Evolutionary conservation across 1,284 basidiomycete genomes (phyloP).

Genomic region (Porogramme epimiltina): DNA sequence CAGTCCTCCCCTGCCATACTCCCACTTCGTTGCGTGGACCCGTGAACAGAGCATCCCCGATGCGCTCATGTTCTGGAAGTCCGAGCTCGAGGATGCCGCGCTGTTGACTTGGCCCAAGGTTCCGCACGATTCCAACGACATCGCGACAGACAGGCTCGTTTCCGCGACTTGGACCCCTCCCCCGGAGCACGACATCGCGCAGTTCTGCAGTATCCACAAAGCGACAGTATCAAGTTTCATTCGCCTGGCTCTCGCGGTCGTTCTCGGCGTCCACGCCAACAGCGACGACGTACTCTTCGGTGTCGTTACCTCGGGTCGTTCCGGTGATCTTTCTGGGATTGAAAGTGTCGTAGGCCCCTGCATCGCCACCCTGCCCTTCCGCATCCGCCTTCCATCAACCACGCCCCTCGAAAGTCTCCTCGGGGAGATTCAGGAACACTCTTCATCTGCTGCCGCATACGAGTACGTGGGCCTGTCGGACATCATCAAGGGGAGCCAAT

Average conservation of each 20-base stretch:
- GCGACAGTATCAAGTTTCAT: background rate
- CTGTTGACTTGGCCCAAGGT: background rate
- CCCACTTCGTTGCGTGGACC: background rate
- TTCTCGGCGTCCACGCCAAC: background rate
- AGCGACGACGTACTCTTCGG: background rate
- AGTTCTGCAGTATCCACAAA: background rate
- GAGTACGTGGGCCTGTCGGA: background rate
- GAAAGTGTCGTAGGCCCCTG: background rate
- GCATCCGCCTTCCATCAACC: background rate
- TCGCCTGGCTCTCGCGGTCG: background rate
- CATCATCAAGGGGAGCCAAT: background rate
- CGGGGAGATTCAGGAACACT: background rate
- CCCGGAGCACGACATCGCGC: background rate
- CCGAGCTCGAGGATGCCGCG: background rate
- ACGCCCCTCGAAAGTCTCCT: background rate
- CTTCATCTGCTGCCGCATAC: background rate
- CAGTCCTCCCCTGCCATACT: background rate
- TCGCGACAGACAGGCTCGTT: background rate
- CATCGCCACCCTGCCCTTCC: background rate
- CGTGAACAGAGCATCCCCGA: background rate
- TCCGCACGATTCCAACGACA: background rate
- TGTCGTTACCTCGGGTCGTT: background rate
- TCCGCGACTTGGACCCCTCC: background rate
- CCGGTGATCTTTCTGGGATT: background rate
- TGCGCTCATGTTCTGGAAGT: background rate